A percentile compares a stretch with the other conserved stretches of the same genome.
phyloP scores from a whole-genome alignment of 73 alveolate genomes.

The Paramecium caudatum region DNA sequence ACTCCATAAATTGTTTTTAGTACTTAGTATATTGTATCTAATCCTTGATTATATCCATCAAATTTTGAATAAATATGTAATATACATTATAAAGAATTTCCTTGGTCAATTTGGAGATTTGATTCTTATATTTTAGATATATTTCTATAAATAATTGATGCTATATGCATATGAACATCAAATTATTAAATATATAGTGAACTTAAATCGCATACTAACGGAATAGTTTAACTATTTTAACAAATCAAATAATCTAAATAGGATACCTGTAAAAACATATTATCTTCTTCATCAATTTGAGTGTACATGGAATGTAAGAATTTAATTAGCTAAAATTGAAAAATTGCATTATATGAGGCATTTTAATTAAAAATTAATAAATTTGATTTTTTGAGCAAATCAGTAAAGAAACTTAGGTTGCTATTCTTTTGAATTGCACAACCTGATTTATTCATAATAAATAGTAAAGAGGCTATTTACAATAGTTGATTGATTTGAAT shows the following conservation, averaged over 20 bases:
- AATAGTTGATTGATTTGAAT: not conserved
- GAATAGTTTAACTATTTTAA: not conserved
- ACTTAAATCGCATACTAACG: not conserved
- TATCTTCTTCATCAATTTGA: not conserved
- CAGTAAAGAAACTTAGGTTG: not conserved
- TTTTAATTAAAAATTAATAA: not conserved
- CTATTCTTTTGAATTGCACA: no score
- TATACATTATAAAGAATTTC: conserved; percentile 7
- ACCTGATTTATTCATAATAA: conserved; percentile 40
- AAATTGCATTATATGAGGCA: not conserved
- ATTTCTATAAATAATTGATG: conserved; percentile 34
- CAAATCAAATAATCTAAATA: conserved; percentile 49
- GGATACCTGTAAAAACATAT: not conserved
- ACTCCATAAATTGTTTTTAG: not conserved
- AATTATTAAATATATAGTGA: not conserved
- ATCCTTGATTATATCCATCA: conserved; percentile 29
- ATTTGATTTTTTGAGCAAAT: not conserved
- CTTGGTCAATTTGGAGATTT: conserved; percentile 12
- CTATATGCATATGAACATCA: not conserved
- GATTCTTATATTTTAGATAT: conserved; percentile 12
- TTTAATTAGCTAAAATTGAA: not conserved
- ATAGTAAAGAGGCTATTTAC: not conserved
- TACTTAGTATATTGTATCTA: conserved; percentile 3
- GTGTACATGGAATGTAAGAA: not conserved
- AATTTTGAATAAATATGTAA: conserved; percentile 9